phyloP scores from a whole-genome alignment of 768 basidiomycete species.

The Naganishia kalamii region DNA sequence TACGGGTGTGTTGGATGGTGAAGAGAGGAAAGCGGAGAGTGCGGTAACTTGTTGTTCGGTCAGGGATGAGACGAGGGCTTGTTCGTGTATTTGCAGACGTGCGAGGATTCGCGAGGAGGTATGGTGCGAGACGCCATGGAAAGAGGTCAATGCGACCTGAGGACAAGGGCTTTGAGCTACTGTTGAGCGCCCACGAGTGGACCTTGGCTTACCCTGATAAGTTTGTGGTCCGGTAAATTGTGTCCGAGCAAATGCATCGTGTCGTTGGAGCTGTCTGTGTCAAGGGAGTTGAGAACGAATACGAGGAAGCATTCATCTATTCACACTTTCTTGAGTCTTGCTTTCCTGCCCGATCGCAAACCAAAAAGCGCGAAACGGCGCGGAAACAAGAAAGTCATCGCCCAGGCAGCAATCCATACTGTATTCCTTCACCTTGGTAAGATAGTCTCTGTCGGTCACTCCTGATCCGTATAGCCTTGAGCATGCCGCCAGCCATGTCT shows the following conservation, averaged over 20 bases:
- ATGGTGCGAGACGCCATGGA: conserved; percentile 77
- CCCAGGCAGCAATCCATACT: neutral
- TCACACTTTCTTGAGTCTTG: neutral
- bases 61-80: conserved; percentile 70
- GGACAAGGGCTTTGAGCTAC: neutral
- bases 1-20: conserved; percentile 67
- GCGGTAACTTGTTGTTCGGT: conserved; percentile 80
- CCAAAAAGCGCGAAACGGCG: neutral
- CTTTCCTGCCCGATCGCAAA: neutral
- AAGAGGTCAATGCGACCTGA: conserved; percentile 80
- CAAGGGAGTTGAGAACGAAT: no score
- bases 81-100: conserved; percentile 83
- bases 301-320: neutral
- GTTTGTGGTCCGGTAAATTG: conserved; percentile 67
- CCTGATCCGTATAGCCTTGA: neutral
- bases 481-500: neutral
- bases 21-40: conserved; percentile 88
- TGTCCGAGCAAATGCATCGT: conserved; percentile 75
- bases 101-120: conserved; percentile 78
- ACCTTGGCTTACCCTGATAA: conserved; percentile 60
- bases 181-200: neutral
- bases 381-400: neutral
- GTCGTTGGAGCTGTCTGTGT: neutral
- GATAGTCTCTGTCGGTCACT: neutral
- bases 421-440: no score